phyloP scores from a whole-genome alignment of 2,329 filamentous ascomycete species.

The Cytospora piceicola region DNA sequence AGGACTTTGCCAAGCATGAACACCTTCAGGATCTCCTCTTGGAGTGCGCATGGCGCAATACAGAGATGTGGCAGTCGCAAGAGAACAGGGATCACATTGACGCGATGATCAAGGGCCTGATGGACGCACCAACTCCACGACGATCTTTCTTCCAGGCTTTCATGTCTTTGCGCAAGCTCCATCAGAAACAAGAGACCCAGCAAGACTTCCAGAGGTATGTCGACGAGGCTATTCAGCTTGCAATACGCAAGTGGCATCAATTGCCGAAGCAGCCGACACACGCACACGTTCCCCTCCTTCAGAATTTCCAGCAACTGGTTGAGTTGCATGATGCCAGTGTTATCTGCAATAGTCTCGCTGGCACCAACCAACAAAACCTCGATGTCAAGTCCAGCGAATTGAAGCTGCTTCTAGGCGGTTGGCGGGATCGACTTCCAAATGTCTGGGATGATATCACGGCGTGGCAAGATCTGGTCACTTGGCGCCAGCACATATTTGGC shows the following conservation, averaged over 20 bases:
- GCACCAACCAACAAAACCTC: slow-evolving; percentile 82
- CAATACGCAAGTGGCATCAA: slow-evolving; percentile 98
- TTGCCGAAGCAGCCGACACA: slow-evolving; percentile 92
- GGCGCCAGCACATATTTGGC: slow-evolving; percentile 98
- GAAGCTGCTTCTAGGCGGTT: slow-evolving; percentile 89
- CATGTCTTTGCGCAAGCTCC: slow-evolving; percentile 92
- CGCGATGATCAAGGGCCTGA: slow-evolving; percentile 92
- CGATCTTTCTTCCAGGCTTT: slow-evolving; percentile 98
- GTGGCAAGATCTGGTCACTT: slow-evolving; percentile 99
- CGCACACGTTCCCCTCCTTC: slow-evolving; percentile 90
- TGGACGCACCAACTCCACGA: slow-evolving; percentile 93
- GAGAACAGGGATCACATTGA: slow-evolving; percentile 90
- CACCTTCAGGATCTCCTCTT: slow-evolving; percentile 96
- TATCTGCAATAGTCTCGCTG: slow-evolving; percentile 87
- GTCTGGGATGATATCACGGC: slow-evolving; percentile 99
- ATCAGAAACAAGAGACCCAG: slow-evolving; percentile 80
- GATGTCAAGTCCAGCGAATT: slow-evolving; percentile 95
- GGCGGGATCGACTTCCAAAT: slow-evolving; percentile 94
- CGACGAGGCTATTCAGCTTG: slow-evolving; percentile 96
- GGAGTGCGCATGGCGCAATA: slow-evolving; percentile 93
- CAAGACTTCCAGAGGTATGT: slow-evolving; percentile 87
- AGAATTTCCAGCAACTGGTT: slow-evolving; percentile 97
- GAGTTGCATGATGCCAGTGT: slow-evolving; percentile 97
- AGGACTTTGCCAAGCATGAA: slow-evolving; percentile 98
- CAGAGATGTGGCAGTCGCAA: slow-evolving; percentile 89